Base-by-base conservation (phyloP, 1,284 basidiomycete species). In the Hortiboletus rubellus region DNA sequence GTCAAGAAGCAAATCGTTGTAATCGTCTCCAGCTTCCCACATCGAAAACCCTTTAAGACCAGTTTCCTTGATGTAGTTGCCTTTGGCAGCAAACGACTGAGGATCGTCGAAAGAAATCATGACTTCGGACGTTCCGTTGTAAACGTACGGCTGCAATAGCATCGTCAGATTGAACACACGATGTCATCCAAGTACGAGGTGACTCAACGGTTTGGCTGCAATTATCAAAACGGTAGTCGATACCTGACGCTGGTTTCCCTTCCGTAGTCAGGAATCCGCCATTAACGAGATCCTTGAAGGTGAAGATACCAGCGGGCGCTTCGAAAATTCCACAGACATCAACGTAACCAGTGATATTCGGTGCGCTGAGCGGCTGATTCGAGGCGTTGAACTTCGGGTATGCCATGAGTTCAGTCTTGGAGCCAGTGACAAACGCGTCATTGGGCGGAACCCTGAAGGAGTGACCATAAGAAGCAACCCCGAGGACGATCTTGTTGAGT, bases 11-110 rank as follows among this genome's bases (percentile, higher is more conserved):
- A 79, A 79, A 57, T 82, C 73, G 3, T 79, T 56, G 51, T 66
- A 79, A 64, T 85, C 84, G 11, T 82, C 82, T 36, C 77, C 82
- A 37, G 79, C 76, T 63, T 85, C 79, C 82, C 82, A 86, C 71
- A 83, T 78, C 5, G 80, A 71, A 63, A 84, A 85, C 1, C 84
- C 84, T 56, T 72, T 74, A 15, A 85, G 66, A n/a, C 77, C 76
- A 9, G 63, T 66, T 8, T 69, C 60, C 57, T 73, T 73, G 64
- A 86, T 82, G 70, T 77, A 85, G 1, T 66, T 62, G 7, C 84
- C 86, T 70, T 88, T 88, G 46, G 78, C 80, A 42, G 75, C 68
- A 62, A 85, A 85, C 0, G 84, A 80, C 63, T 62, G 54, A 14
- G 74, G 67, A 54, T 76, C 66, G 52, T 76, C 73, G 51, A 68